Evolutionary conservation across 2,329 filamentous ascomycete species (phyloP).

Genomic region (Aureobasidium leucospermi): DNA sequence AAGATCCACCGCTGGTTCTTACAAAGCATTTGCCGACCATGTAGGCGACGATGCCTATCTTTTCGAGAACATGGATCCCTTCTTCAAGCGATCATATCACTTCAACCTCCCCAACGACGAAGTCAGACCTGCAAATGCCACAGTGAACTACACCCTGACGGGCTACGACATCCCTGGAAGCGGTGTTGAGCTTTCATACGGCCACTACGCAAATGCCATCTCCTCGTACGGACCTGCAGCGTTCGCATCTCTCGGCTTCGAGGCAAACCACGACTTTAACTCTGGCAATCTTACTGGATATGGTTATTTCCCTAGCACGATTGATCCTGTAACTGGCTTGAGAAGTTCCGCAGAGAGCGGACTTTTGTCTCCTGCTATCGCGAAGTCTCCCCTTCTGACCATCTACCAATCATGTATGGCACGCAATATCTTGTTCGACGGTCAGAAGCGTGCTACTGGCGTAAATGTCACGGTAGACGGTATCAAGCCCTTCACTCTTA

Average conservation of each 20-base stretch:
- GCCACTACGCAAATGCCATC: conserved; percentile 24
- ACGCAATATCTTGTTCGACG: conserved; percentile 28
- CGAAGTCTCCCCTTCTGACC: not conserved
- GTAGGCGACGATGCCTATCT: conserved; percentile 28
- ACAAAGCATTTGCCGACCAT: conserved; percentile 29
- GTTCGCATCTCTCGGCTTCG: conserved; percentile 23
- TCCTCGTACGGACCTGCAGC: conserved; percentile 23
- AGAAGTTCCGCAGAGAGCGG: conserved; percentile 22
- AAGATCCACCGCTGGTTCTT: conserved; percentile 25
- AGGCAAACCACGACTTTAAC: conserved; percentile 23
- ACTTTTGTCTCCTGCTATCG: conserved; percentile 20
- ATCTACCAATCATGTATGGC: conserved; percentile 21
- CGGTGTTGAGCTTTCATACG: conserved; percentile 29
- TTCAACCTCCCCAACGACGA: conserved; percentile 16
- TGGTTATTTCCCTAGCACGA: conserved; percentile 22
- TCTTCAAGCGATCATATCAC: conserved; percentile 21
- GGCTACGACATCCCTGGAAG: conserved; percentile 20
- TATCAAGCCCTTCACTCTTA: conserved; percentile 29
- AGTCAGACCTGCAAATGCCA: conserved; percentile 14
- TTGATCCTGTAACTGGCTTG: conserved; percentile 24
- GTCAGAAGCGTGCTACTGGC: conserved; percentile 19
- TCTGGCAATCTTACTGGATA: conserved; percentile 21
- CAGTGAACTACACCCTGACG: conserved; percentile 8
- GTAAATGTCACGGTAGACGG: conserved; percentile 24
- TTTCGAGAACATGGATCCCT: conserved; percentile 24